phyloP scores from a whole-genome alignment of 805 yeast genomes.

The Starmera dryadoides region DNA sequence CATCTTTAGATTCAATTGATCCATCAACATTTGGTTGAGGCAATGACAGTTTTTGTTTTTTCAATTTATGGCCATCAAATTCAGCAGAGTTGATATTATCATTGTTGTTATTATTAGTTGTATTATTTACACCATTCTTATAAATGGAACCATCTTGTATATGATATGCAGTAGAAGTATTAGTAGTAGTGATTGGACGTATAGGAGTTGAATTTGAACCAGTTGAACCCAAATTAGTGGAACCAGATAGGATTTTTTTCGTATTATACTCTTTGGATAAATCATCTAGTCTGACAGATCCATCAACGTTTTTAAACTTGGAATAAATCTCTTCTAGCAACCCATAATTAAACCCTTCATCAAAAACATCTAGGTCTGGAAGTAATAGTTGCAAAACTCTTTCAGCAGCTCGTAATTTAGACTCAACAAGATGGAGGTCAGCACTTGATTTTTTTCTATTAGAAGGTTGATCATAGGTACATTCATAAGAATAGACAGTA shows the following conservation, averaged over 20 bases:
- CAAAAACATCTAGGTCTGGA: slow-evolving; percentile 32
- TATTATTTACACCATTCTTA: not conserved
- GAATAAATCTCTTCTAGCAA: slow-evolving; percentile 13
- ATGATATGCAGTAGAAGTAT: not conserved
- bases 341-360: slow-evolving; percentile 21
- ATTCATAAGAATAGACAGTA: slow-evolving; percentile 70
- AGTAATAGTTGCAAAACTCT: slow-evolving; percentile 25
- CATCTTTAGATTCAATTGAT: slow-evolving; percentile 28
- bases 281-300: slow-evolving; percentile 3
- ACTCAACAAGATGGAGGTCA: slow-evolving; percentile 25
- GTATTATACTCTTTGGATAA: slow-evolving; percentile 7
- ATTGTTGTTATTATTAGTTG: not conserved
- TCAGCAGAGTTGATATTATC: not conserved
- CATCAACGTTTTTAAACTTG: slow-evolving; percentile 1
- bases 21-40: slow-evolving; percentile 29
- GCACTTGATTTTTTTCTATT: slow-evolving; percentile 35
- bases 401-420: slow-evolving; percentile 28
- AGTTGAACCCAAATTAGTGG: not conserved
- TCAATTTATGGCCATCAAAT: slow-evolving; percentile 1
- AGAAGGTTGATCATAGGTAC: slow-evolving; percentile 66
- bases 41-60: slow-evolving; percentile 10
- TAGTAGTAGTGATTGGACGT: too few relatives aligned
- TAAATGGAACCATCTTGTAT: not conserved
- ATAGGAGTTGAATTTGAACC: too few relatives aligned
- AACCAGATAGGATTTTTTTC: not conserved